Evolutionary conservation across 108 stramenopile genomes (phyloP).

Genomic region (Fragilariopsis cylindrus): DNA sequence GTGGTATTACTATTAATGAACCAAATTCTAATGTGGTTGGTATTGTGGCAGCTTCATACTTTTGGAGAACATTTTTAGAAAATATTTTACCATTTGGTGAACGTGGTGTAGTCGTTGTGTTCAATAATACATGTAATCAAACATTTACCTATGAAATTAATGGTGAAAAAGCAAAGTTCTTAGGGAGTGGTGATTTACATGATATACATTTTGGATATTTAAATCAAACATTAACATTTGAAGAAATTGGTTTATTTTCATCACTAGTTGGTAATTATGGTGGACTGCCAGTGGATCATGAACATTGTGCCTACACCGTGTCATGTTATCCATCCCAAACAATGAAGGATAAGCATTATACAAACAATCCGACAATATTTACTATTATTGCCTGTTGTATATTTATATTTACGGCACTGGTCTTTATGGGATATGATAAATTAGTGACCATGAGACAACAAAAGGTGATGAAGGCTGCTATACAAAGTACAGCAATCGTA

Average conservation of each 20-base stretch:
- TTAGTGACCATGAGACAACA: conserved; percentile 15
- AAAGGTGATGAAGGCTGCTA: conserved; percentile 26
- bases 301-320: conserved; percentile 15
- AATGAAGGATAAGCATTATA: neutral
- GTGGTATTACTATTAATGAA: neutral
- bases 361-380: neutral
- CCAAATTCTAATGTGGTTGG: conserved; percentile 15
- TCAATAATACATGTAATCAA: conserved; percentile 32
- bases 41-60: conserved; percentile 6
- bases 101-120: conserved; percentile 29
- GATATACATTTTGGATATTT: conserved; percentile 11
- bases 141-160: conserved; percentile 29
- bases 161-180: conserved; percentile 9
- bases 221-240: neutral
- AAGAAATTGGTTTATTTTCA: neutral
- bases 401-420: conserved; percentile 2
- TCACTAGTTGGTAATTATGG: neutral
- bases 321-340: conserved; percentile 17
- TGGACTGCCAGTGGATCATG: neutral
- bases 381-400: neutral
- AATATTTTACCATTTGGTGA: conserved; percentile 13
- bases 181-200: conserved; percentile 30
- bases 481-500: conserved; percentile 43
- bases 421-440: conserved; percentile 6
- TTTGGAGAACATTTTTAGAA: conserved; percentile 21